phyloP scores from a whole-genome alignment of 352 stramenopile species.

The Pythium dissimile region DNA sequence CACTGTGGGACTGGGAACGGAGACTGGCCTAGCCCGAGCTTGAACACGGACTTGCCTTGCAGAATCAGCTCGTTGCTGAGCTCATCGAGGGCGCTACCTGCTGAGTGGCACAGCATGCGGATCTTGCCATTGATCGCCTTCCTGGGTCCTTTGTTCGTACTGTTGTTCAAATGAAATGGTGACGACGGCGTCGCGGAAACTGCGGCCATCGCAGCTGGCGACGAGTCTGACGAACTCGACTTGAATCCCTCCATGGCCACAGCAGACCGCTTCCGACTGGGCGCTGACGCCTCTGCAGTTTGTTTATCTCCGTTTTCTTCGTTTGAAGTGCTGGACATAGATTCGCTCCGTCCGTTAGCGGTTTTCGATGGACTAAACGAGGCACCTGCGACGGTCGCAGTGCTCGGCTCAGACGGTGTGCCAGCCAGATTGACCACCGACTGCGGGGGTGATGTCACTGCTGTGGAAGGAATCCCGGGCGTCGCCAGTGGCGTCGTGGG shows the following conservation, averaged over 20 bases:
- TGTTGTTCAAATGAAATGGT: background rate
- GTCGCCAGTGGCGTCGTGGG: background rate
- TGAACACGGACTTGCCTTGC: conserved; percentile 81
- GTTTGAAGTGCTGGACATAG: conserved; percentile 4
- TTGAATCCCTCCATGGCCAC: conserved; percentile 29
- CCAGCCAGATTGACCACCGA: too few species aligned
- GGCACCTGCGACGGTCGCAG: background rate
- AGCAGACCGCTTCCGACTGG: conserved; percentile 45
- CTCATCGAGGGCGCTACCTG: conserved; percentile 75
- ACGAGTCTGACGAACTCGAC: too few species aligned
- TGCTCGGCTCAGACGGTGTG: too few species aligned
- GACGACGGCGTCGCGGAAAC: background rate
- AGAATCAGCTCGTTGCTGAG: conserved; percentile 84
- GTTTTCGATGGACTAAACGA: background rate
- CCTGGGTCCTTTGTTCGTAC: conserved; percentile 58
- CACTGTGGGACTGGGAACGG: conserved; percentile 86
- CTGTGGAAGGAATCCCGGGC: background rate
- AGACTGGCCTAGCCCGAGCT: conserved; percentile 80
- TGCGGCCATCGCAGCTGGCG: background rate
- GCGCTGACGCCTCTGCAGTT: background rate
- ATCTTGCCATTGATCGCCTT: conserved; percentile 89
- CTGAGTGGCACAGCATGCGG: conserved; percentile 77
- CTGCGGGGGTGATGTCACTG: background rate
- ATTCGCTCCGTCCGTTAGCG: background rate
- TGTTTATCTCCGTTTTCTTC: background rate